Conservation (phyloP, 768 basidiomycete genomes). For the Russula griseocarnosa region DNA sequence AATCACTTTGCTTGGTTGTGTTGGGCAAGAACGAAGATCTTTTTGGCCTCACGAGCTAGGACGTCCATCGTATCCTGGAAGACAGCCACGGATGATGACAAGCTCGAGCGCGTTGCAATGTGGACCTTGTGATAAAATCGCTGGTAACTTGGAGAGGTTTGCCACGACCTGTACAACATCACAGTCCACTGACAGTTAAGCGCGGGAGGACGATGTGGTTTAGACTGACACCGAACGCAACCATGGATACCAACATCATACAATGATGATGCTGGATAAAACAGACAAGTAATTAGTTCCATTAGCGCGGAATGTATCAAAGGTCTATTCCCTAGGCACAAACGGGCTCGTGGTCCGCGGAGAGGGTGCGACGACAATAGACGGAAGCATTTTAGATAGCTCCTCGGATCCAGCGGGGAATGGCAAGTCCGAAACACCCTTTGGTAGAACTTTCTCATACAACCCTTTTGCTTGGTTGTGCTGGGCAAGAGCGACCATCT, state of each 20-base stretch:
- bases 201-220: background rate
- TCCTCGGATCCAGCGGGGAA: constrained; percentile 88
- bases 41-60: constrained; percentile 82
- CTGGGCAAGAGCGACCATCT: constrained; percentile 54
- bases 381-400: constrained; percentile 62
- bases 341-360: constrained; percentile 72
- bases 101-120: constrained; percentile 42
- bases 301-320: background rate
- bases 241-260: constrained; percentile 15
- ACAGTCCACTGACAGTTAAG: background rate
- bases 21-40: constrained; percentile 54
- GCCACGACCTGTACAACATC: background rate
- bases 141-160: background rate
- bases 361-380: constrained; percentile 65
- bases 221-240: constrained; percentile 1
- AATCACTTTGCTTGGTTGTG: constrained; percentile 67
- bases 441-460: constrained; percentile 74
- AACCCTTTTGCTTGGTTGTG: constrained; percentile 67
- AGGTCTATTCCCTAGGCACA: constrained; percentile 58
- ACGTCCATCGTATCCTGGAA: constrained; percentile 92
- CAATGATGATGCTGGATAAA: background rate
- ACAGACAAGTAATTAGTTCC: background rate
- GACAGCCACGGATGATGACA: constrained; percentile 42
- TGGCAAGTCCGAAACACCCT: constrained; percentile 78
- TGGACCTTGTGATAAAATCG: constrained; percentile 68